Conservation (phyloP, 768 basidiomycete genomes). For the Pleurotus ostreatus region DNA sequence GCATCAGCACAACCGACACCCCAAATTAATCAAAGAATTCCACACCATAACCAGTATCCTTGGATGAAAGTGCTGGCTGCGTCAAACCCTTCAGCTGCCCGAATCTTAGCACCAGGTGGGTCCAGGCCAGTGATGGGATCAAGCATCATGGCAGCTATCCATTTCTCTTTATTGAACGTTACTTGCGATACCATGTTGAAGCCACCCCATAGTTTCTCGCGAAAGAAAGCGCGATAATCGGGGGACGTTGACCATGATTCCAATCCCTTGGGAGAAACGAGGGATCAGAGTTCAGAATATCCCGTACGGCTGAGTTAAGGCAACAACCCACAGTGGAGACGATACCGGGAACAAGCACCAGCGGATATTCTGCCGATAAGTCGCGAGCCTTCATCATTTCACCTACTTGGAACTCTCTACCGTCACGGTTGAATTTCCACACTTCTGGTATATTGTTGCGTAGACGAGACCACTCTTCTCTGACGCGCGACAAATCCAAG, state of each 20-base stretch:
- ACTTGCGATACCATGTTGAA: slow-evolving; percentile 81
- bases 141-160: slow-evolving; percentile 88
- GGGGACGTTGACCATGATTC: slow-evolving; percentile 93
- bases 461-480: slow-evolving; percentile 67
- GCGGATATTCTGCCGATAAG: slow-evolving; percentile 67
- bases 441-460: slow-evolving; percentile 70
- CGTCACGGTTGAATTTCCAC: slow-evolving; percentile 79
- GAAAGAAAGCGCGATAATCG: slow-evolving; percentile 84
- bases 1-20: neutral
- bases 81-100: slow-evolving; percentile 90
- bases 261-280: slow-evolving; percentile 49
- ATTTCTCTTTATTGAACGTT: slow-evolving; percentile 80
- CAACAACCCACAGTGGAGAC: slow-evolving; percentile 67
- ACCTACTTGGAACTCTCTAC: slow-evolving; percentile 77
- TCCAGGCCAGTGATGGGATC: slow-evolving; percentile 92
- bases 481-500: slow-evolving; percentile 64
- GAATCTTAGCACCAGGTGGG: slow-evolving; percentile 77
- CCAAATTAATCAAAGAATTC: neutral
- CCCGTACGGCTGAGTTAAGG: neutral
- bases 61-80: slow-evolving; percentile 83
- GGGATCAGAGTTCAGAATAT: neutral
- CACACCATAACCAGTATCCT: slow-evolving; percentile 93
- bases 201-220: slow-evolving; percentile 82
- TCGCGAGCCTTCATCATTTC: slow-evolving; percentile 62
- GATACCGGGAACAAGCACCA: slow-evolving; percentile 86